Base-by-base conservation (phyloP, 2,329 filamentous ascomycete genomes). In the Mycosphaerella sp. region DNA sequence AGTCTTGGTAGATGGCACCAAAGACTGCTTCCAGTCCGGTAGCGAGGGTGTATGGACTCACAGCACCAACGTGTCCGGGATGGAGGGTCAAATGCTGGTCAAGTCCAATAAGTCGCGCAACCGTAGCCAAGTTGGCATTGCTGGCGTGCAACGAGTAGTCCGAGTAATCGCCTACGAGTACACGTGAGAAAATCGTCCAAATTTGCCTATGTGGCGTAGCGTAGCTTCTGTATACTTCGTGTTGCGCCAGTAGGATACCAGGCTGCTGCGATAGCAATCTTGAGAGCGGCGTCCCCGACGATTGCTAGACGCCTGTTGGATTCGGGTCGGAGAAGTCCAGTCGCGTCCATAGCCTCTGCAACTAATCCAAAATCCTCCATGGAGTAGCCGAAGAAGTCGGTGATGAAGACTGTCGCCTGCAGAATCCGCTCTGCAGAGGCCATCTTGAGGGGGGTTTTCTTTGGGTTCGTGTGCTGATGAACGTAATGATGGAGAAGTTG, bases 1-100 rank as follows among this genome's bases (percentile, higher is more conserved):
- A 51, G n/a, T 38, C 48, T 17, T 41, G n/a, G 17, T 51, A 51
- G 41, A 51, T 51, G 31, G 48, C 41, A n/a, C 48, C 41, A 39
- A 51, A 38, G 41, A 51, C 17, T 17, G 49, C 49, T 45, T 51
- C 42, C 17, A 51, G 31, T 17, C 49, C 23, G 7, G 31, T 51
- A 11, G 49, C 49, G 12, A 51, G 42, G 40, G 49, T 51, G 6
- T 23, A 23, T n/a, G 12, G 7, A 26, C 41, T 45, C 26, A 34
- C 41, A 34, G 31, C 23, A 11, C 42, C 42, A 8, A 17, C 6
- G 23, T 45, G 49, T 32, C 49, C 49, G 1, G 49, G 49, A 26
- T 51, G 14, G 32, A 39, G 43, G 21, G 29, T 26, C 48, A 51
- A 36, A 23, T 51, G 31, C 6, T 29, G 3, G 4, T 12, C 14